These are phyloP conservation scores for Amphibolis antarctica DNA, from an alignment of 106 monocot species.

Conservation along the genomic window DNA sequence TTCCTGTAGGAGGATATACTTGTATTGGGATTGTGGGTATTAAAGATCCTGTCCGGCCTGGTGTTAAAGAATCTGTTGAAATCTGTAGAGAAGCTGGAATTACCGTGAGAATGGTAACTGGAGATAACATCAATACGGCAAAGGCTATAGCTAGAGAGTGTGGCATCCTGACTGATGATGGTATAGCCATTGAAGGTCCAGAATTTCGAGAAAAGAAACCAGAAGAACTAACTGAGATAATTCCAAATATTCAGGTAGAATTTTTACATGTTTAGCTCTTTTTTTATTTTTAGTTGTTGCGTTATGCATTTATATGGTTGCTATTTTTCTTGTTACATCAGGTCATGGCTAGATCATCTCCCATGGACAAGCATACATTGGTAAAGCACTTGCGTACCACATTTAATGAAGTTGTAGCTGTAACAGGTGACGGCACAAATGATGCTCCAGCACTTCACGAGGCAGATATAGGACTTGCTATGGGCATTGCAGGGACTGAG, in stretches of 20 bases:
- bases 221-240: conserved; percentile 39
- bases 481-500: conserved; percentile 82
- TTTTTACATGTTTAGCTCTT: neutral
- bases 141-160: conserved; percentile 72
- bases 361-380: conserved; percentile 58
- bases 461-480: conserved; percentile 72
- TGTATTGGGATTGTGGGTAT: conserved; percentile 69
- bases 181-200: conserved; percentile 64
- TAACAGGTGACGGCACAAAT: conserved; percentile 75
- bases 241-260: conserved; percentile 56
- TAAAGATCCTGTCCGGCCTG: conserved; percentile 64
- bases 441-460: conserved; percentile 81
- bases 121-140: conserved; percentile 68
- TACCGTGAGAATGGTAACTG: conserved; percentile 69
- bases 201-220: conserved; percentile 46
- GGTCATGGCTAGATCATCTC: conserved; percentile 78
- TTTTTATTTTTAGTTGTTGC: neutral
- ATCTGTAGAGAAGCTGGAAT: conserved; percentile 60
- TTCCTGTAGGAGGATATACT: conserved; percentile 38
- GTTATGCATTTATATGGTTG: neutral
- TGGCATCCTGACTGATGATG: conserved; percentile 57
- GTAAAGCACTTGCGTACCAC: conserved; percentile 51
- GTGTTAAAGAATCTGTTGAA: conserved; percentile 69
- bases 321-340: conserved; percentile 8
- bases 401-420: conserved; percentile 59